Evolutionary conservation across 345 rosid genomes (phyloP).

Genomic region (Mangifera indica): DNA sequence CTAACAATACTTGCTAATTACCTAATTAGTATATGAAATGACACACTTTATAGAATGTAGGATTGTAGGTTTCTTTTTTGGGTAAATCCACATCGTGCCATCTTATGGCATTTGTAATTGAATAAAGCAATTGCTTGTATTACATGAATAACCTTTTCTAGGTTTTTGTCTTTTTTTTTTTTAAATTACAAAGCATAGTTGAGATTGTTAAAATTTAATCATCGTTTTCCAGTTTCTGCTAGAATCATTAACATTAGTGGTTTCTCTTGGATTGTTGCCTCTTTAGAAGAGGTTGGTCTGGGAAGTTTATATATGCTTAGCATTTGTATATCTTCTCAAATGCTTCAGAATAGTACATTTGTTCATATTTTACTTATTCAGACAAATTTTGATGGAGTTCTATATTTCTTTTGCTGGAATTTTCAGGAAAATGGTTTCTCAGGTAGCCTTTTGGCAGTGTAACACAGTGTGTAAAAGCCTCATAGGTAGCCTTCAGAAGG

Average conservation of each 20-base stretch:
- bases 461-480: slow-evolving; percentile 1
- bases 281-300: background rate
- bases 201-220: background rate
- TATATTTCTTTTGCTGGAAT: background rate
- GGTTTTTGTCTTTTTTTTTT: too few species aligned
- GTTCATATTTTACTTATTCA: background rate
- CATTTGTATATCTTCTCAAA: background rate
- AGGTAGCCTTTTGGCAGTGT: slow-evolving; percentile 5
- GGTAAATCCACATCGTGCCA: background rate
- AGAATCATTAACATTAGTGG: background rate
- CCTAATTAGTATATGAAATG: background rate
- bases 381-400: slow-evolving; percentile 1
- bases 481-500: background rate
- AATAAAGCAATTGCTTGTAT: background rate
- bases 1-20: background rate
- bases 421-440: slow-evolving; percentile 15
- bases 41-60: background rate
- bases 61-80: background rate
- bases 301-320: background rate
- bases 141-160: background rate
- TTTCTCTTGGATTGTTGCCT: background rate
- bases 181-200: background rate
- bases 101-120: background rate
- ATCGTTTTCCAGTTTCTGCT: background rate
- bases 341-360: background rate